Evolutionary conservation across 495 filamentous ascomycete genomes (phyloP), one percentile per base, ranked within the genome.

Genomic region (Aspergillus asperescens): DNA sequence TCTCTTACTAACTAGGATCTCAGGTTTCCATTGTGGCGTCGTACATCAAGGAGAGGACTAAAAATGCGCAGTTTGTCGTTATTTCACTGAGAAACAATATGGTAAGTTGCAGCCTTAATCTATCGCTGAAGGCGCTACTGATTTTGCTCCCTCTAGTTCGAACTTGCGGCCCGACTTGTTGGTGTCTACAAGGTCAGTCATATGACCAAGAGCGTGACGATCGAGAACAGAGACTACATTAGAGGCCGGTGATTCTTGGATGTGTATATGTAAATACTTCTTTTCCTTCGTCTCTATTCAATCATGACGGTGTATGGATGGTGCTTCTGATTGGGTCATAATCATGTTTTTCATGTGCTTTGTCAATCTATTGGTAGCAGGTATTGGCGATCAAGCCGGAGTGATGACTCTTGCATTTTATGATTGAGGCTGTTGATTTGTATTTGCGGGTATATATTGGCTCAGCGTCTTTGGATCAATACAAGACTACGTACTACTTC

Each of bases 101-200:
- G 93, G 74, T 77, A 64, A 38, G 71, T 53, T 10, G 18, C 13
- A 45, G 31, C 19, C n/a, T 22, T 10, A 7, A 8, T 23, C 4
- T 39, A 12, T 34, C n/a, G 7, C 2, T 16, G 13, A 13, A 3
- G 13, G 7, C n/a, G 31, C 9, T 15, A 15, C 62, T 68, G 28
- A 53, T 5, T 18, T 3, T 3, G 32, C 3, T 27, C 18, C 8
- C 19, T 23, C n/a, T 19, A 77, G 74, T 98, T 98, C 72, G 93
- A 98, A 76, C 83, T 98, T 48, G 94, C 93, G 15, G 82, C 90
- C 38, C 78, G 93, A 43, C 78, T 98, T 31, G 89, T 98, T 5
- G 93, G 93, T 41, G 91, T 98, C 40, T 98, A 98, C 71, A 98
- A 98, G 73, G 93, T 98, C 64, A 97, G 96, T 71, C 93, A 98